Percentiles rank a stretch among this genome's conserved stretches.
These are phyloP conservation scores for Paecilomyces variotii DNA, from an alignment of 2,329 filamentous ascomycete genomes.

Conservation along the genomic window DNA sequence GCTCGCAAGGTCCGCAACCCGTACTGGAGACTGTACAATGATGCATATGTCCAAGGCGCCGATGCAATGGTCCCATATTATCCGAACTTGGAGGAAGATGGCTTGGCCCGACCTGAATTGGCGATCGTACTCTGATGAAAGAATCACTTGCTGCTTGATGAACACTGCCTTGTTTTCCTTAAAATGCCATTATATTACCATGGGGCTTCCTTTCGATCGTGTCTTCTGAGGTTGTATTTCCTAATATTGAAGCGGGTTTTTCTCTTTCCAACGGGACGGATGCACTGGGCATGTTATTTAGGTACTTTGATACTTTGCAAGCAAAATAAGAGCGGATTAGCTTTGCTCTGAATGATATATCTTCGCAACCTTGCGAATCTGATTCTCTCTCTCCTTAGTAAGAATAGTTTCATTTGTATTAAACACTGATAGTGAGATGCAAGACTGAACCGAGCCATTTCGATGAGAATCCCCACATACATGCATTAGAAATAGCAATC, in stretches of 20 bases:
- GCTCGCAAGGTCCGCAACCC: constrained; percentile 88
- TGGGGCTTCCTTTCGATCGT: not conserved
- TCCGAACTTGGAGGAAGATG: constrained; percentile 74
- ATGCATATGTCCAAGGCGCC: constrained; percentile 87
- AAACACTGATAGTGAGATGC: not conserved
- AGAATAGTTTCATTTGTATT: not conserved
- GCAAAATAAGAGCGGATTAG: not conserved
- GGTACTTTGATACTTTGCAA: not conserved
- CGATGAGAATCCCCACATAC: no score
- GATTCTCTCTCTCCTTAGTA: not conserved
- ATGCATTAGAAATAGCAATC: no score
- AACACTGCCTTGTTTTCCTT: not conserved
- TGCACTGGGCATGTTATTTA: not conserved
- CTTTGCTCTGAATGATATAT: not conserved
- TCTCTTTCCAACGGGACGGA: not conserved
- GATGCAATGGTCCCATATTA: constrained; percentile 97
- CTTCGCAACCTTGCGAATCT: not conserved
- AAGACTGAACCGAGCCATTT: not conserved
- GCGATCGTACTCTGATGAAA: constrained; percentile 71
- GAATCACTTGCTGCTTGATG: constrained; percentile 15
- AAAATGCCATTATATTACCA: not conserved
- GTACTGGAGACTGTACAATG: constrained; percentile 96
- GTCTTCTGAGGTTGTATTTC: not conserved
- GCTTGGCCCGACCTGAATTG: constrained; percentile 69
- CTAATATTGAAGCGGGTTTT: not conserved